These are phyloP conservation scores for Leccinum angustisporum DNA, from an alignment of 1,284 basidiomycete genomes.

Conservation along the genomic window DNA sequence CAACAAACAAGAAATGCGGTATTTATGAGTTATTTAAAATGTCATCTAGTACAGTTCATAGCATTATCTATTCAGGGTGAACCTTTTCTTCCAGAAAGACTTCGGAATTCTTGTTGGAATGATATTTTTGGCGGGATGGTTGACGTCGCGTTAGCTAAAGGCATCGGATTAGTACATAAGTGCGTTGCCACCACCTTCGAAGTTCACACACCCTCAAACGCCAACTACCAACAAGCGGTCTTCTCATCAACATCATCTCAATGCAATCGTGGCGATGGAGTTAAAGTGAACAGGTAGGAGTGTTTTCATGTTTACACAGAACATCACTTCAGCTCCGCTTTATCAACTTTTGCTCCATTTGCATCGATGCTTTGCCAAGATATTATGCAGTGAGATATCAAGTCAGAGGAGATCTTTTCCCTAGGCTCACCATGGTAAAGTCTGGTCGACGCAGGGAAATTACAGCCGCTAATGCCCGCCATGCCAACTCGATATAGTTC, in stretches of 20 bases:
- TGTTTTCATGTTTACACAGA: neutral
- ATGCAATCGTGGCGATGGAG: neutral
- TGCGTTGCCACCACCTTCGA: neutral
- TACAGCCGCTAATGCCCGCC: neutral
- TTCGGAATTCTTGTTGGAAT: neutral
- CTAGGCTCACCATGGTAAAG: neutral
- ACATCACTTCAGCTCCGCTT: neutral
- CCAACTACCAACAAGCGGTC: neutral
- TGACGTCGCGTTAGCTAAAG: neutral
- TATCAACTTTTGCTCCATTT: neutral
- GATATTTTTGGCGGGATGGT: neutral
- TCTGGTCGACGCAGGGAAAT: neutral
- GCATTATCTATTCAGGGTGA: neutral
- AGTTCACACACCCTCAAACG: neutral
- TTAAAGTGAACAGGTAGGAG: neutral
- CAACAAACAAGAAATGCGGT: neutral
- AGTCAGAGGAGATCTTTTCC: neutral
- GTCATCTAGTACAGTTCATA: neutral
- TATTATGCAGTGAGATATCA: neutral
- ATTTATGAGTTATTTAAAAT: neutral
- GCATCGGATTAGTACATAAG: neutral
- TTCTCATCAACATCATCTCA: neutral
- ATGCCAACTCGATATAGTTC: neutral
- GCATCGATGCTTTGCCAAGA: neutral
- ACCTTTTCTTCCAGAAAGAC: neutral